Evolutionary conservation across 2,329 filamentous ascomycete genomes (phyloP).

Genomic region (Penicillium frequentans): DNA sequence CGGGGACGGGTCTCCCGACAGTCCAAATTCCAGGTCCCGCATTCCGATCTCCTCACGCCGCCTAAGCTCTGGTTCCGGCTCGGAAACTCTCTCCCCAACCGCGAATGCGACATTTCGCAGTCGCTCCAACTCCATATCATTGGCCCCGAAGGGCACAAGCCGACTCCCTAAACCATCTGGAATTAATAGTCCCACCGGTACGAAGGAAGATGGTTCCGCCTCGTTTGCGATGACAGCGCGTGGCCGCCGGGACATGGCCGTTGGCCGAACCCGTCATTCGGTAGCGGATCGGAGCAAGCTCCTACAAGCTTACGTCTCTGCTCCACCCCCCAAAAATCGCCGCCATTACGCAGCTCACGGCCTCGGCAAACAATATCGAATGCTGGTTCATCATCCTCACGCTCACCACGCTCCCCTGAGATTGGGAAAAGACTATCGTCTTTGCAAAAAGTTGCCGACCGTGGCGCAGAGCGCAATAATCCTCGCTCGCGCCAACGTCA

Average conservation of each 20-base stretch:
- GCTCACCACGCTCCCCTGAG: slow-evolving; percentile 64
- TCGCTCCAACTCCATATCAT: slow-evolving; percentile 28
- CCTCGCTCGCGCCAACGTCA: slow-evolving; percentile 40
- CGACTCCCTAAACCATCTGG: slow-evolving; percentile 43
- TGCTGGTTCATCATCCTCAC: slow-evolving; percentile 70
- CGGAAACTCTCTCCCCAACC: slow-evolving; percentile 40
- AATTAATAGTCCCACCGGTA: slow-evolving; percentile 27
- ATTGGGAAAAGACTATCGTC: slow-evolving; percentile 58
- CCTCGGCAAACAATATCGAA: slow-evolving; percentile 77
- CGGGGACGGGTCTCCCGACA: slow-evolving; percentile 25
- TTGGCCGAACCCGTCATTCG: slow-evolving; percentile 34
- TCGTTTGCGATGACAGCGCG: slow-evolving; percentile 35
- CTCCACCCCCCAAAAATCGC: slow-evolving; percentile 71
- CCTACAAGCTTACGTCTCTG: slow-evolving; percentile 72
- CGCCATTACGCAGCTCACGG: slow-evolving; percentile 75
- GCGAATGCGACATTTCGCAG: slow-evolving; percentile 36
- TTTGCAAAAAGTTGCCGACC: slow-evolving; percentile 39
- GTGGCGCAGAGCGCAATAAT: slow-evolving; percentile 32
- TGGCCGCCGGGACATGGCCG: slow-evolving; percentile 34
- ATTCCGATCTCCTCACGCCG: slow-evolving; percentile 47
- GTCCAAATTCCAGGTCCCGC: slow-evolving; percentile 43
- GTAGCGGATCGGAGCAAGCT: slow-evolving; percentile 55
- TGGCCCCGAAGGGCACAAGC: slow-evolving; percentile 42
- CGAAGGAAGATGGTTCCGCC: slow-evolving; percentile 26
- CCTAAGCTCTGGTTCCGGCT: slow-evolving; percentile 40